These are phyloP conservation scores for Salix exigua DNA, from an alignment of 345 rosid genomes.

Conservation along the genomic window DNA sequence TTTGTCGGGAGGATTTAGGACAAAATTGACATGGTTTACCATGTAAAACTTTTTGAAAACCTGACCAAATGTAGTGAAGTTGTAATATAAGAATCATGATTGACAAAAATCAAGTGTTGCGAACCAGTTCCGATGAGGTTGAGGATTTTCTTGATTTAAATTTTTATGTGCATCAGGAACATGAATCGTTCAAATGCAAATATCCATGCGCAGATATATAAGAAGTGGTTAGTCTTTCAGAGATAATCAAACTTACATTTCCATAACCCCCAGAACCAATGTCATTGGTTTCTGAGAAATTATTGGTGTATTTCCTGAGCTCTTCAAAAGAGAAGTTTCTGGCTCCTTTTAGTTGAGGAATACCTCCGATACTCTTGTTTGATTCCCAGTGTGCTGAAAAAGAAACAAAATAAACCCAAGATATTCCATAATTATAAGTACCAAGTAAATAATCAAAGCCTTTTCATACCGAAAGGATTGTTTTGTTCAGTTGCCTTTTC, in stretches of 20 bases:
- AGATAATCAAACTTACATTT: conserved; percentile 38
- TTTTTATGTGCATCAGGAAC: neutral
- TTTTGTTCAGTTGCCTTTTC: conserved; percentile 50
- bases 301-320: conserved; percentile 57
- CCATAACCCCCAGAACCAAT: conserved; percentile 93
- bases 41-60: neutral
- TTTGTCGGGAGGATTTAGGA: neutral
- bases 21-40: neutral
- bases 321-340: conserved; percentile 61
- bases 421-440: neutral
- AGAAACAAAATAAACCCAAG: neutral
- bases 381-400: conserved; percentile 62
- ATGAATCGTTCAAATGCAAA: neutral
- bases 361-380: conserved; percentile 44
- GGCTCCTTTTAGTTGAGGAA: conserved; percentile 78
- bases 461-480: conserved; percentile 65
- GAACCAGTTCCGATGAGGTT: neutral
- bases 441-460: neutral
- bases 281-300: conserved; percentile 64
- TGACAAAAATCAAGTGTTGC: neutral
- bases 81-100: neutral
- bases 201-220: neutral
- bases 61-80: neutral
- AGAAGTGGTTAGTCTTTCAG: neutral
- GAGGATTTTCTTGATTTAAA: neutral